Evolutionary conservation across 768 basidiomycete species (phyloP), one percentile per base, ranked within the genome.

Genomic region (Filobasidium floriforme): DNA sequence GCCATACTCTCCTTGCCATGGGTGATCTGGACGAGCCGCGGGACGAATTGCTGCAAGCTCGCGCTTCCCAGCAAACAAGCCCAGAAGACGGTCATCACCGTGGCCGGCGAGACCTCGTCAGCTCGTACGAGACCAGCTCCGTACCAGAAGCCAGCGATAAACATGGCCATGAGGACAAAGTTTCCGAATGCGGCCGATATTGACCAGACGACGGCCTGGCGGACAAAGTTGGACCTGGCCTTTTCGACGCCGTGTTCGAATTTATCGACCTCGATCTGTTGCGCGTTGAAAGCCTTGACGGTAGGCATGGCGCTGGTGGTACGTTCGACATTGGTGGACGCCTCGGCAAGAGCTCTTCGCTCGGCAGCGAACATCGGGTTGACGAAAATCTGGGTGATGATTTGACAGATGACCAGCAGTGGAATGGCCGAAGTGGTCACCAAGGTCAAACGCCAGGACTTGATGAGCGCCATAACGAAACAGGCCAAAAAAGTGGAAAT

Each of bases 11-110:
- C 84, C 76, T 94, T 96, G 63, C 91, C 94, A 74, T 88, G 88
- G 19, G 87, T 83, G 66, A 96, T 80, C 37, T 82, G 79, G 68
- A 92, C 87, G 71, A 90, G 80, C 67, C 89, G 86, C 0, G 92
- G 92, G 11, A 97, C 85, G 72, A 86, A 86, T 83, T 88, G 86
- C 76, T 96, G 92, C 1, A 96, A 80, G 76, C 90, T 92, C 71
- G 84, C 87, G 0, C 89, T 88, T 0, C 90, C 92, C 68, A 97
- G 89, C 24, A 97, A 81, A 76, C 90, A 92, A 0, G 94, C 92
- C 93, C 94, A 98, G 77, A 98, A 99, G 61, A 93, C 90, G n/a
- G 89, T 87, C 88, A 92, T 93, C 69, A 97, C 89, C 41, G 87
- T 84, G 0, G 91, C 91, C 0, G 88, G 80, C 3, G 80, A 80